Evolutionary conservation across 192 early-diverging fungal genomes (phyloP), one percentile per base, ranked within the genome.

Genomic region (Entophlyctis helioformis): DNA sequence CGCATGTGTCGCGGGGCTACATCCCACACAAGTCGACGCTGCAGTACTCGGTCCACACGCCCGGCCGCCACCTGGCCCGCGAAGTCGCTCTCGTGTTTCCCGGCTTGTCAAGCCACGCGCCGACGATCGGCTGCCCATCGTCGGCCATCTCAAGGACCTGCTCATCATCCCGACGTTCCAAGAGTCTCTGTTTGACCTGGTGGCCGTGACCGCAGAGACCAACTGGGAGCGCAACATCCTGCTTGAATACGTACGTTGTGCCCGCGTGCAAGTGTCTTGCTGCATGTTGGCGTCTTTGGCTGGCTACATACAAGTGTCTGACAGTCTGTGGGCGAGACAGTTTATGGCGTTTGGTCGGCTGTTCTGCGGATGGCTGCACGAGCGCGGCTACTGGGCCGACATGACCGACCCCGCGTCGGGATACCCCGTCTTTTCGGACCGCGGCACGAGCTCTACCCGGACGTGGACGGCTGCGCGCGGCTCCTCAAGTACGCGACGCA

Each of bases 381-480:
- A n/a, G n/a, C n/a, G n/a, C 24, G 84, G 81, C 5, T 70, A 79
- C 68, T 95, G 89, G 89, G 84, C 85, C 0, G 91, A 96, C 59
- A 58, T 90, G 33, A 90, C 86, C 28, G 91, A 96, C 54, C 91
- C 91, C 16, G 83, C 85, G 36, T 88, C 86, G 15, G 91, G 91
- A 4, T 86, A 71, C 51, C 80, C 85, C 2, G 58, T 81, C 18
- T 82, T 74, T 52, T 78, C 78, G 3, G 51, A 66, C 10, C 69
- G 79, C 32, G 89, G 89, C 12, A 71, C 83, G 70, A 72, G 36
- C 71, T 82, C 11, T 96, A 90, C 51, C 89, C 92, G 10, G 92
- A 96, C 50, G 89, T 96, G 13, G 82, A 88, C 22, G 86, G 86
- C 13, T 72, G 82, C 8, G 70, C 80, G 36, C 45, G 69, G 12